phyloP scores from a whole-genome alignment of 1,139 yeast genomes.

The Yamadazyma songkhlaensis region DNA sequence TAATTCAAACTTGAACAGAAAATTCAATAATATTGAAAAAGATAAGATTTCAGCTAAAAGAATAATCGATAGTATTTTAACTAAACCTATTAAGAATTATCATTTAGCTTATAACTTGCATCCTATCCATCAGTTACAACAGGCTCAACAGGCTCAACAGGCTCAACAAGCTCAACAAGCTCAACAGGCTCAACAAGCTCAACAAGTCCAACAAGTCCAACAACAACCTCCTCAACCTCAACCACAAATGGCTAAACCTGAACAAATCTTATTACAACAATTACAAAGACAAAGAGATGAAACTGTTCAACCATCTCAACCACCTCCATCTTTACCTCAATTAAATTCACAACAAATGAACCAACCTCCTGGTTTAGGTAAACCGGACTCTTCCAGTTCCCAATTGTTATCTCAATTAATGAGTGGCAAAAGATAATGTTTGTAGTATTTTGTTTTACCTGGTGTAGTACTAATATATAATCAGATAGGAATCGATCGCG shows the following conservation, averaged over 20 bases:
- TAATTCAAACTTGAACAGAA: conserved; percentile 16
- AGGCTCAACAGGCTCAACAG: conserved; percentile 20
- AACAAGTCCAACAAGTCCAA: conserved; percentile 17
- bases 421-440: conserved; percentile 54
- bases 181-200: conserved; percentile 17
- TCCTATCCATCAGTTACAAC: conserved; percentile 31
- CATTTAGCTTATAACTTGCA: conserved; percentile 50
- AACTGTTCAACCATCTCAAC: conserved; percentile 2
- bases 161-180: conserved; percentile 21
- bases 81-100: conserved; percentile 45
- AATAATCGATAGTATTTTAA: conserved; percentile 40
- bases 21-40: conserved; percentile 29
- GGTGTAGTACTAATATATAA: background rate
- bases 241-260: conserved; percentile 12
- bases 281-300: background rate
- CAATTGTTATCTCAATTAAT: conserved; percentile 69
- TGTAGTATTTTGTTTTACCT: background rate
- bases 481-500: background rate
- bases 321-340: conserved; percentile 12
- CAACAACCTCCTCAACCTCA: conserved; percentile 23
- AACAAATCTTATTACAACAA: conserved; percentile 5
- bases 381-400: conserved; percentile 44
- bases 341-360: conserved; percentile 13
- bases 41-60: conserved; percentile 39
- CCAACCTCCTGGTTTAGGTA: conserved; percentile 14